Conservation (phyloP, 768 basidiomycete genomes). For the Glaciozyma martinii region DNA sequence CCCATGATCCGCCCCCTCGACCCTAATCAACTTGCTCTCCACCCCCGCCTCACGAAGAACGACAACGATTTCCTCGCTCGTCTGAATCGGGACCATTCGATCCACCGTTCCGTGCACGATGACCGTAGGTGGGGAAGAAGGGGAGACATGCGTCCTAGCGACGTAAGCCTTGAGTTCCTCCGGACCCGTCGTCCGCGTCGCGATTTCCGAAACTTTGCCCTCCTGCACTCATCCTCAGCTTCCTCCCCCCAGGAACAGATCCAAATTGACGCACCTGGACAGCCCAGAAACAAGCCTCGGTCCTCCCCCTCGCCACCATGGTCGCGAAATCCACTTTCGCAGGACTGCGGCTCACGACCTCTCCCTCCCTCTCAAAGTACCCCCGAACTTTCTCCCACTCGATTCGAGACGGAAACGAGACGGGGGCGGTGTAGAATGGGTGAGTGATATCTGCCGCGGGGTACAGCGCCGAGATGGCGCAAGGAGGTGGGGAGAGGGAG, state of each 20-base stretch:
- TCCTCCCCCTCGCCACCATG: slow-evolving; percentile 10
- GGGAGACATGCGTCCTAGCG: neutral
- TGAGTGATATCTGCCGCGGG: slow-evolving; percentile 17
- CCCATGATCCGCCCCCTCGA: slow-evolving; percentile 20
- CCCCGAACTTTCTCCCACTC: neutral
- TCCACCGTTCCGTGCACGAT: slow-evolving; percentile 20
- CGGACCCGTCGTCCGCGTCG: neutral
- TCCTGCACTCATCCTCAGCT: too few relatives aligned
- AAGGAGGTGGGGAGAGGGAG: slow-evolving; percentile 14
- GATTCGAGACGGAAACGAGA: slow-evolving; percentile 24
- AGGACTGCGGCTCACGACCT: slow-evolving; percentile 23
- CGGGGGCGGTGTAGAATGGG: slow-evolving; percentile 18
- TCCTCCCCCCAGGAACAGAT: too few relatives aligned
- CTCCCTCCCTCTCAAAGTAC: slow-evolving; percentile 9
- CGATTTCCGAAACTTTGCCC: slow-evolving; percentile 2
- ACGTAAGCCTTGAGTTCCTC: slow-evolving; percentile 3
- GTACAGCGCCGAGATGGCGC: slow-evolving; percentile 14
- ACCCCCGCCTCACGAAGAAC: slow-evolving; percentile 4
- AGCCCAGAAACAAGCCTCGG: slow-evolving; percentile 23
- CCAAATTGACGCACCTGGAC: too few relatives aligned
- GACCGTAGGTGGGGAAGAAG: slow-evolving; percentile 15
- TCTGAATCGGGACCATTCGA: slow-evolving; percentile 19
- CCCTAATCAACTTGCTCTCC: slow-evolving; percentile 9
- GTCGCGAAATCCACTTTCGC: slow-evolving; percentile 27
- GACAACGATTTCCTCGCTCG: slow-evolving; percentile 7